Conservation (phyloP, 192 early-diverging fungal genomes). For the Coemansia sp. region DNA sequence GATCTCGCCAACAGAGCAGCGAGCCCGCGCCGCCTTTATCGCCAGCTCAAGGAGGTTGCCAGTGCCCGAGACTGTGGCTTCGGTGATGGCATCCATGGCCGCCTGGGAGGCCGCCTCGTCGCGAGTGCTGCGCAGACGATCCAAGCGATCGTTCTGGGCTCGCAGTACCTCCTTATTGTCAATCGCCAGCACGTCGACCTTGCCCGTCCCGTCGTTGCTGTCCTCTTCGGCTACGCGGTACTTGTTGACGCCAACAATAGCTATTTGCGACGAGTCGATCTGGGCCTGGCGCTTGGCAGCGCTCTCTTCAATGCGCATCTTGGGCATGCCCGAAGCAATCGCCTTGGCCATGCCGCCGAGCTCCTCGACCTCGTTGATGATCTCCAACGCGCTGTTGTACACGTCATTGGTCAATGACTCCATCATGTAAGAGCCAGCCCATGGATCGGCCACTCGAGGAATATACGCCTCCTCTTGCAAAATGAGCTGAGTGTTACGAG, state of each 20-base stretch:
- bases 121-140: slow-evolving; percentile 56
- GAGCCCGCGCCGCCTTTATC: slow-evolving; percentile 69
- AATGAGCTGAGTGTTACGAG: slow-evolving; percentile 88
- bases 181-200: slow-evolving; percentile 66
- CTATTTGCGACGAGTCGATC: slow-evolving; percentile 83
- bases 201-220: slow-evolving; percentile 8
- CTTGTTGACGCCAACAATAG: slow-evolving; percentile 91
- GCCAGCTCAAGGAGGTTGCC: slow-evolving; percentile 76
- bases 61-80: slow-evolving; percentile 60
- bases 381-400: slow-evolving; percentile 63
- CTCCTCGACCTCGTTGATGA: slow-evolving; percentile 77
- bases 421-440: slow-evolving; percentile 94
- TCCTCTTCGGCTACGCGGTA: slow-evolving; percentile 66
- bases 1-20: slow-evolving; percentile 87
- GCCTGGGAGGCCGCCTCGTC: slow-evolving; percentile 55
- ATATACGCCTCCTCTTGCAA: slow-evolving; percentile 85
- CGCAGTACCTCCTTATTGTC: slow-evolving; percentile 77
- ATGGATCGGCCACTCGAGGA: slow-evolving; percentile 86
- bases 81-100: slow-evolving; percentile 63
- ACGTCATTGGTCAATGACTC: slow-evolving; percentile 82
- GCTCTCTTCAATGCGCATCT: slow-evolving; percentile 83
- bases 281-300: slow-evolving; percentile 85
- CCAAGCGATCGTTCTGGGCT: slow-evolving; percentile 66
- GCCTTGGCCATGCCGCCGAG: slow-evolving; percentile 93
- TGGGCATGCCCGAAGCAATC: slow-evolving; percentile 84